Percentiles rank a stretch among this genome's conserved stretches.
Evolutionary conservation across 1,284 basidiomycete genomes (phyloP).

Genomic region (Marasmius tenuissimus): DNA sequence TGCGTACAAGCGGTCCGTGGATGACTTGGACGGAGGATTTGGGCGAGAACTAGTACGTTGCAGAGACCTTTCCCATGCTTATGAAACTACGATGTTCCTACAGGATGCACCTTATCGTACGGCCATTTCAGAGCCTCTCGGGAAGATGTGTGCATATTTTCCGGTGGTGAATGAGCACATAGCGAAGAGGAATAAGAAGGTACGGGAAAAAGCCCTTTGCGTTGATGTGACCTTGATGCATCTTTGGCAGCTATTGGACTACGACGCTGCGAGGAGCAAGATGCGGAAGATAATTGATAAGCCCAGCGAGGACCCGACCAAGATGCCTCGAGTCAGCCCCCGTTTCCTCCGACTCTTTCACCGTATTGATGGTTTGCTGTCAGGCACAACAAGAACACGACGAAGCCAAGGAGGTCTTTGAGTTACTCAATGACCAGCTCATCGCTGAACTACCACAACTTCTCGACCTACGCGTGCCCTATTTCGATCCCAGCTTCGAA

Average conservation of each 20-base stretch:
- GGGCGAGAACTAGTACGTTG: slow-evolving; percentile 78
- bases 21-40: slow-evolving; percentile 89
- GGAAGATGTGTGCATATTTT: slow-evolving; percentile 96
- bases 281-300: slow-evolving; percentile 91
- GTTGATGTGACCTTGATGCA: background rate
- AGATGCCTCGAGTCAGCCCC: slow-evolving; percentile 74
- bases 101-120: slow-evolving; percentile 94
- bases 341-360: slow-evolving; percentile 3
- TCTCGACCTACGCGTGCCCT: slow-evolving; percentile 93
- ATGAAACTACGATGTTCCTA: background rate
- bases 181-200: slow-evolving; percentile 95
- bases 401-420: slow-evolving; percentile 91
- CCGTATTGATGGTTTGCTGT: background rate
- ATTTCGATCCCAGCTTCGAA: slow-evolving; percentile 98
- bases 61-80: background rate
- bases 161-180: slow-evolving; percentile 94
- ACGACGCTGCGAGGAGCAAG: slow-evolving; percentile 89
- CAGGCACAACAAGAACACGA: slow-evolving; percentile 95
- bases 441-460: slow-evolving; percentile 90
- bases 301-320: slow-evolving; percentile 90
- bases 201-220: slow-evolving; percentile 28
- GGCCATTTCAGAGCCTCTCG: slow-evolving; percentile 92
- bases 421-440: slow-evolving; percentile 90
- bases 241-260: slow-evolving; percentile 79
- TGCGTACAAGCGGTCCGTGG: slow-evolving; percentile 93